Conservation (phyloP, 2,329 filamentous ascomycete species). For the Epichloe gansuensis region DNA sequence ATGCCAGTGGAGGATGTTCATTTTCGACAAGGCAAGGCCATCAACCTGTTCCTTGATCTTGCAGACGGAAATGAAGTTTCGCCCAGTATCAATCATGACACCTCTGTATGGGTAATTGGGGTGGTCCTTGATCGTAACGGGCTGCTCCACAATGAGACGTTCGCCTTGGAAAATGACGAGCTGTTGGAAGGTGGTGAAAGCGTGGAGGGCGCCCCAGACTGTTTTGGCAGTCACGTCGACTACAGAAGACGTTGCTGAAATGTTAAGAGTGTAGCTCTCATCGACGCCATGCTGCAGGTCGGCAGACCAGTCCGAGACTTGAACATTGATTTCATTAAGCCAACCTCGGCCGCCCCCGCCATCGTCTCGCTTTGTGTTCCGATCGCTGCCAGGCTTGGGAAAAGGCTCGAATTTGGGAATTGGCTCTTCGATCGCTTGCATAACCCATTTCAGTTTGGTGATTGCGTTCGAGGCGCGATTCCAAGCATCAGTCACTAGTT, state of each 20-base stretch:
- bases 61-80: conserved; percentile 37
- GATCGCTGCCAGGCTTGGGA: conserved; percentile 25
- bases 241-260: conserved; percentile 24
- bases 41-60: conserved; percentile 44
- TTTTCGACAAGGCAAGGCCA: conserved; percentile 41
- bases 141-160: conserved; percentile 37
- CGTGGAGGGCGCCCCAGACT: conserved; percentile 41
- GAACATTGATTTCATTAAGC: conserved; percentile 32
- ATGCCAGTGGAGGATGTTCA: conserved; percentile 48
- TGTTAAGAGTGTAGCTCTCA: conserved; percentile 40
- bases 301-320: conserved; percentile 30
- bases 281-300: conserved; percentile 43
- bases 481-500: conserved; percentile 33
- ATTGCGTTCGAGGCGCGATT: conserved; percentile 36
- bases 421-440: conserved; percentile 38
- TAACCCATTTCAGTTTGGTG: conserved; percentile 38
- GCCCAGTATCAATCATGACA: conserved; percentile 42
- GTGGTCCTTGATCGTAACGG: conserved; percentile 36
- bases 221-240: conserved; percentile 37
- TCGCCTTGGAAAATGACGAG: conserved; percentile 35
- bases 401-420: conserved; percentile 38
- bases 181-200: conserved; percentile 45
- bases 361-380: conserved; percentile 18
- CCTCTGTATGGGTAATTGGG: conserved; percentile 42
- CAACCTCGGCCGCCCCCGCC: conserved; percentile 6